Conservation (phyloP, 306 rosid species). For the Luffa aegyptiaca region DNA sequence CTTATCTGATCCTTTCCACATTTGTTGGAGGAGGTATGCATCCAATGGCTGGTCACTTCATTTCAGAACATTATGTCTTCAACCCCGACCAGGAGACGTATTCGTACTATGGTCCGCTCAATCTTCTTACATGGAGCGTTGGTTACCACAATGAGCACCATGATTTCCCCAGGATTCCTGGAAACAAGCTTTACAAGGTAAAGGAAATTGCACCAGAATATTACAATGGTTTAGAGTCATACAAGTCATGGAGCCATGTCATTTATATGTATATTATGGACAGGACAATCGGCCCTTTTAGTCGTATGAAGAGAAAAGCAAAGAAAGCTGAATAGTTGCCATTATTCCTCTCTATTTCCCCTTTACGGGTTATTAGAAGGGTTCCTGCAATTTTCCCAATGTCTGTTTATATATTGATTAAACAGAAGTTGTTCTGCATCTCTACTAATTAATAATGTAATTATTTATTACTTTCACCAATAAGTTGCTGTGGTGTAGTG, state of each 20-base stretch:
- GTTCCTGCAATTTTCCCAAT: too few species aligned
- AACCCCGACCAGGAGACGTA: slow-evolving; percentile 74
- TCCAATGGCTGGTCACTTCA: slow-evolving; percentile 92
- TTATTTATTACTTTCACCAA: too few species aligned
- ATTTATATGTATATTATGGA: slow-evolving; percentile 1
- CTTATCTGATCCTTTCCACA: slow-evolving; percentile 61
- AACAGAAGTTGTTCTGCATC: too few species aligned
- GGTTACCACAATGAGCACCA: slow-evolving; percentile 48
- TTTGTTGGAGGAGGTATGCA: slow-evolving; percentile 92
- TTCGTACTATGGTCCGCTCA: slow-evolving; percentile 77
- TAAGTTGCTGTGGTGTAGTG: slow-evolving; percentile 83
- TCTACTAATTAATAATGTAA: too few species aligned
- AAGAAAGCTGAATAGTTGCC: neutral
- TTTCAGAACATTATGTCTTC: slow-evolving; percentile 81
- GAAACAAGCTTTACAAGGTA: slow-evolving; percentile 69
- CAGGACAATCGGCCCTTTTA: neutral
- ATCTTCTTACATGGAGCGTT: slow-evolving; percentile 70
- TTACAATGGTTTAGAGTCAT: slow-evolving; percentile 42
- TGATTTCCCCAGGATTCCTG: slow-evolving; percentile 80
- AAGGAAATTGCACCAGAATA: slow-evolving; percentile 73
- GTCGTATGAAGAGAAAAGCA: neutral
- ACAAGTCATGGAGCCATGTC: slow-evolving; percentile 53
- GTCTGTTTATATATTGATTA: too few species aligned
- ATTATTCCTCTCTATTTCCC: neutral
- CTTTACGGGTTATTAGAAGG: neutral